A percentile compares a stretch with the other conserved stretches of the same genome.
Evolutionary conservation across 2,329 filamentous ascomycete species (phyloP).

Genomic region (Fusarium piperis): DNA sequence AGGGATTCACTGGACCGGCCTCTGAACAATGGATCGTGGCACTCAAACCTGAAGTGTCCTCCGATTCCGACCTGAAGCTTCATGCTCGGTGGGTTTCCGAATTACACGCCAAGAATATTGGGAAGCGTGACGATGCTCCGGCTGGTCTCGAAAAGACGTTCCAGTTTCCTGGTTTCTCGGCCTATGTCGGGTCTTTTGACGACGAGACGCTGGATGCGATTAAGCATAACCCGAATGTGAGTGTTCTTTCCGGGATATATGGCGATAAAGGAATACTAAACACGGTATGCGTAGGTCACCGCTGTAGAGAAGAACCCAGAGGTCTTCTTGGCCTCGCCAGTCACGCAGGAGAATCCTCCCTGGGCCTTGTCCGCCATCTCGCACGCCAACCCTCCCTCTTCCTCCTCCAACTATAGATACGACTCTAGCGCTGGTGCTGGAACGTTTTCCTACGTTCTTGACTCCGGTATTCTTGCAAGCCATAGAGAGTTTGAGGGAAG

Average conservation of each 20-base stretch:
- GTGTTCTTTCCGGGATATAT: background rate
- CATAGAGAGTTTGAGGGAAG: slow-evolving; percentile 18
- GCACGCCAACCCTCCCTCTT: slow-evolving; percentile 1
- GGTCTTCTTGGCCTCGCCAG: background rate
- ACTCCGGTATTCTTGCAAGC: background rate
- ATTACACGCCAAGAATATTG: slow-evolving; percentile 1
- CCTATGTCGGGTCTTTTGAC: slow-evolving; percentile 7
- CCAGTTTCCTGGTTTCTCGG: slow-evolving; percentile 10
- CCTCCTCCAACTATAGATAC: background rate
- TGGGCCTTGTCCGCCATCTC: background rate
- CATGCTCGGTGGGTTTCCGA: slow-evolving; percentile 20
- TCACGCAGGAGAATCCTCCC: background rate
- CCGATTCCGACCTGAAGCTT: background rate
- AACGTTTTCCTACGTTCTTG: slow-evolving; percentile 9
- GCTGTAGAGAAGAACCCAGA: background rate
- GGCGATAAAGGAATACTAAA: background rate
- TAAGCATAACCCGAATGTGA: background rate
- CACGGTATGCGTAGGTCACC: background rate
- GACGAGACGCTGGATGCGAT: background rate
- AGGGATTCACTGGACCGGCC: background rate
- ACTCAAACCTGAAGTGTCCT: background rate
- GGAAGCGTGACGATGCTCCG: background rate
- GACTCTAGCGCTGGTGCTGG: slow-evolving; percentile 12
- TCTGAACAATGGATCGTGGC: background rate
- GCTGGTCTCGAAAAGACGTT: slow-evolving; percentile 7